Conservation (phyloP, 345 rosid species). For the Nephelium lappaceum region DNA sequence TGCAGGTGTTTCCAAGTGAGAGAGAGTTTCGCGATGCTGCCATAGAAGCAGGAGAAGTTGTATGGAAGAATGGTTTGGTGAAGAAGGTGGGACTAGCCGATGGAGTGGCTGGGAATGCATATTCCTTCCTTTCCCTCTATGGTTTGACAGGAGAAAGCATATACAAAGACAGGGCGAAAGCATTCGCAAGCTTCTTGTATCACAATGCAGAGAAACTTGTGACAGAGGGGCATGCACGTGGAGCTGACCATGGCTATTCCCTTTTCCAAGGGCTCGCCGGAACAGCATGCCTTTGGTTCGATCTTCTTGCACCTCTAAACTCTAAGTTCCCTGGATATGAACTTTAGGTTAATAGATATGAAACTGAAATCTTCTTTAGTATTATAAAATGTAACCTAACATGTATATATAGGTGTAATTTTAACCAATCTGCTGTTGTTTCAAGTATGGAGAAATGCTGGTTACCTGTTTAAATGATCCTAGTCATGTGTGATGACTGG, state of each 20-base stretch:
- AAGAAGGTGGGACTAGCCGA: slow-evolving; percentile 83
- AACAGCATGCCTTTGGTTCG: slow-evolving; percentile 73
- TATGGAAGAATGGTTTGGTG: slow-evolving; percentile 85
- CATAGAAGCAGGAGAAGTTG: slow-evolving; percentile 95
- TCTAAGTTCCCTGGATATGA: slow-evolving; percentile 87
- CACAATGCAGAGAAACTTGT: slow-evolving; percentile 42
- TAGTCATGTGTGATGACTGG: no score
- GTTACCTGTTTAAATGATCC: no score
- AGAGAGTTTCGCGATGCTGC: slow-evolving; percentile 82
- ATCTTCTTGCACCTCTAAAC: slow-evolving; percentile 46
- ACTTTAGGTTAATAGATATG: slow-evolving; percentile 31
- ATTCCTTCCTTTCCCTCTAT: slow-evolving; percentile 75
- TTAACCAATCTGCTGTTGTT: neutral
- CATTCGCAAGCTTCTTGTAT: slow-evolving; percentile 71
- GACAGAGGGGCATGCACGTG: slow-evolving; percentile 10
- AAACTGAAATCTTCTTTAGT: neutral
- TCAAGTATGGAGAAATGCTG: neutral
- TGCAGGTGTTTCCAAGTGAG: slow-evolving; percentile 62
- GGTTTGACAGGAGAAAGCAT: slow-evolving; percentile 73
- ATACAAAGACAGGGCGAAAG: slow-evolving; percentile 76
- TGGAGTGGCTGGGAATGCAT: slow-evolving; percentile 83
- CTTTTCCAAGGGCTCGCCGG: slow-evolving; percentile 84
- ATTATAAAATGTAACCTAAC: neutral
- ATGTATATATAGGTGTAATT: slow-evolving; percentile 1
- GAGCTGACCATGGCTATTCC: slow-evolving; percentile 48